Base-by-base conservation (phyloP, 331 rosid species). In the Quercus lobata region DNA sequence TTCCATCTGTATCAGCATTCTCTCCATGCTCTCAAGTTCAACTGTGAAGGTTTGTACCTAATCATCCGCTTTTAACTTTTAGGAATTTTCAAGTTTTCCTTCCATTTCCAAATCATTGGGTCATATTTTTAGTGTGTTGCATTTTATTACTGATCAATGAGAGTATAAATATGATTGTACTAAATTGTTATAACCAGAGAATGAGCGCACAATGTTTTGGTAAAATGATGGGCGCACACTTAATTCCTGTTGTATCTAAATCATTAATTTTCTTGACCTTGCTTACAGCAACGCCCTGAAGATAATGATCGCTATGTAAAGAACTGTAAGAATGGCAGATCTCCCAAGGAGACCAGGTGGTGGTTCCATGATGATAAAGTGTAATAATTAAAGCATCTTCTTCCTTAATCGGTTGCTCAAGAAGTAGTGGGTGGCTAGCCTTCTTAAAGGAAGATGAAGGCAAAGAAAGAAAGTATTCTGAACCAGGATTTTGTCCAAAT, bases 261-360 rank as follows among this genome's bases (percentile, higher is more conserved):
- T 9, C 34, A 32, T n/a, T 1, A 5, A 18, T 41, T 73, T 35
- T 69, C 53, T 61, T 85, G 57, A 78, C 68, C 68, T 74, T 81
- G 76, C 84, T 86, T 89, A 87, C 98, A 96, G 99, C 97, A 93
- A 96, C 98, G 97, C 73, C 99, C 99, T 7, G 99, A 96, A 77
- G 99, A 96, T 83, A 92, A 96, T 35, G 99, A 96, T 29, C 97
- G 99, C 74, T 96, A 96, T 86, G 99, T 96, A 86, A 93, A 87
- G 92, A 96, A 96, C 80, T 96, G 99, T 89, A 92, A 97, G 85
- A 96, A 96, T 62, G 99, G 99, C 49, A 80, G 99, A 83, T 96
- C 99, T 24, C 99, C 99, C 9, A 96, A 96, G 89, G 98, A 96
- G 92, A 96, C 99, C 5, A 93, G 99, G 89, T 96, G 99, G 99